These are phyloP conservation scores for Schwanniomyces yamadae DNA, from an alignment of 805 yeast genomes.

Conservation along the genomic window DNA sequence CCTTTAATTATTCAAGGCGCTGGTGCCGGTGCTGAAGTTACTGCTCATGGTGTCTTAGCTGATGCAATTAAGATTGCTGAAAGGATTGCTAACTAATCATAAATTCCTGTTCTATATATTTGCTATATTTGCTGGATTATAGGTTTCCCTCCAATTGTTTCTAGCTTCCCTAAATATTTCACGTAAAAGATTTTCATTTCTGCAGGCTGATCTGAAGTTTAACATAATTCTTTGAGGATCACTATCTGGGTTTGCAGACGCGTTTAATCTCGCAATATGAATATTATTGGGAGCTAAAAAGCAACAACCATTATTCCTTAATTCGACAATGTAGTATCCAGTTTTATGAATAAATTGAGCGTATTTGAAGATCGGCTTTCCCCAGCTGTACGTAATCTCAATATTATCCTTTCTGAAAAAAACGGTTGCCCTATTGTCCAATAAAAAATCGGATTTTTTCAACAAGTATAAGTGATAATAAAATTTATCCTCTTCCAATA, in stretches of 20 bases:
- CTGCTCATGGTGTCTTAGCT: conserved; percentile 84
- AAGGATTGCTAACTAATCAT: conserved; percentile 54
- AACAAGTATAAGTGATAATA: conserved; percentile 78
- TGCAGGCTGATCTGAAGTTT: conserved; percentile 63
- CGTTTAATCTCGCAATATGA: conserved; percentile 71
- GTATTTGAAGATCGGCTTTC: conserved; percentile 73
- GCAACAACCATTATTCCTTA: conserved; percentile 73
- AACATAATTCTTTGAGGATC: conserved; percentile 70
- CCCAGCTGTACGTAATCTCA: conserved; percentile 88
- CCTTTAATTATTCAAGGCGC: conserved; percentile 98
- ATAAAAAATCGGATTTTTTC: conserved; percentile 66
- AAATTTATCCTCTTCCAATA: conserved; percentile 53
- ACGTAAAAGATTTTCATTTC: conserved; percentile 47
- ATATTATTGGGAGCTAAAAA: conserved; percentile 86
- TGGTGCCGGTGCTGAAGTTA: conserved; percentile 79
- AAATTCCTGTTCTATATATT: too few species aligned
- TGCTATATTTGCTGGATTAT: conserved; percentile 20
- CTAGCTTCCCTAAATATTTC: conserved; percentile 61
- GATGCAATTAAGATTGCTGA: conserved; percentile 91
- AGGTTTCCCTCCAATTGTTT: conserved; percentile 39
- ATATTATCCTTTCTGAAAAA: conserved; percentile 55
- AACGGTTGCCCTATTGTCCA: conserved; percentile 76
- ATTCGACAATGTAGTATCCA: conserved; percentile 87
- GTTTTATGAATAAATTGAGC: conserved; percentile 88
- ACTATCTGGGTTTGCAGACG: conserved; percentile 33